These are phyloP conservation scores for sweet orange (Citrus sinensis) DNA, from an alignment of 345 rosid species.

Conservation along the genomic window DVS_A1.0 CM039165.1:35102001-35102500, in stretches of 20 bases:
- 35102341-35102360: neutral
- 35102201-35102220: slow-evolving; percentile 99
- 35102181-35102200: slow-evolving; percentile 71
- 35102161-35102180: slow-evolving; percentile 95
- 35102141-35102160: slow-evolving; percentile 96
- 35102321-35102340: neutral
- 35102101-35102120: slow-evolving; percentile 67
- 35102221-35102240: slow-evolving; percentile 90
- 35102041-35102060: neutral
- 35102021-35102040: neutral
- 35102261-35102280: neutral
- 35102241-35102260: slow-evolving; percentile 2
- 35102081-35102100: slow-evolving; percentile 46
- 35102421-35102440: neutral
- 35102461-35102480: too few species aligned
- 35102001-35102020: neutral
- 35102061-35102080: neutral
- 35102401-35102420: neutral
- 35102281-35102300: neutral
- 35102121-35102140: slow-evolving; percentile 90
- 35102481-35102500: neutral
- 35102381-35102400: neutral
- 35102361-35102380: neutral
- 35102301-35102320: neutral
- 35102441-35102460: neutral